These are phyloP conservation scores for Kwoniella newhampshirensis DNA, from an alignment of 768 basidiomycete species.

Conservation along the genomic window DNA sequence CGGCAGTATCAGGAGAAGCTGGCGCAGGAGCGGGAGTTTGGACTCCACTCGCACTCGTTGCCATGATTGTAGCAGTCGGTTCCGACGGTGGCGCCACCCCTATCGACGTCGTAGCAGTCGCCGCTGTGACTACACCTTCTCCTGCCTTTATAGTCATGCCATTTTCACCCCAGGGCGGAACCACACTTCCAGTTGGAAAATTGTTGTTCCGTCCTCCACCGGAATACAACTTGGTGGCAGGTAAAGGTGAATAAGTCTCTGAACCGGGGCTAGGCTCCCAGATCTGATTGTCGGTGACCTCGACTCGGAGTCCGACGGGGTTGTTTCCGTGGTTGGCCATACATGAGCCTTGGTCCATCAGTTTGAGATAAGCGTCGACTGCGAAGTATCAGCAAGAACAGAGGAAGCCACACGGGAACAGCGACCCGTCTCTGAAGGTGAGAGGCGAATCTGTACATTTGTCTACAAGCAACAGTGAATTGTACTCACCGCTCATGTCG, in stretches of 20 bases:
- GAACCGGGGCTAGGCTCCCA: neutral
- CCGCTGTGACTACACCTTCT: neutral
- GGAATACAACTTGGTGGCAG: neutral
- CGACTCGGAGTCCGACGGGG: constrained; percentile 5
- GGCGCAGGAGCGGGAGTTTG: no score
- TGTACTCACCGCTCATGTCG: constrained; percentile 26
- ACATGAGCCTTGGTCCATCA: neutral
- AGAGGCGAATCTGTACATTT: neutral
- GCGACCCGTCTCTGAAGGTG: neutral
- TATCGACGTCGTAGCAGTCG: neutral
- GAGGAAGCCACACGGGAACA: neutral
- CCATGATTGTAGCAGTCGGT: neutral
- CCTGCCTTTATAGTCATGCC: neutral
- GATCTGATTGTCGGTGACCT: neutral
- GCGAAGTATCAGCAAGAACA: neutral
- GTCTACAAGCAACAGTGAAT: neutral
- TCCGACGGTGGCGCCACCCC: neutral
- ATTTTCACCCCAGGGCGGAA: constrained; percentile 4
- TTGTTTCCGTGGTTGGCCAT: neutral
- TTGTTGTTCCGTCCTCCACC: constrained; percentile 1
- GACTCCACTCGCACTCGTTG: neutral
- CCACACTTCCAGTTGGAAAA: neutral
- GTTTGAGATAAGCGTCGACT: constrained; percentile 9
- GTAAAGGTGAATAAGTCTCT: neutral
- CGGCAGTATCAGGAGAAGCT: no score